Percentiles rank a stretch among this genome's conserved stretches.
These are phyloP conservation scores for Guadua angustifolia DNA, from an alignment of 176 grass and related monocot species.

Conservation along the genomic window DNA sequence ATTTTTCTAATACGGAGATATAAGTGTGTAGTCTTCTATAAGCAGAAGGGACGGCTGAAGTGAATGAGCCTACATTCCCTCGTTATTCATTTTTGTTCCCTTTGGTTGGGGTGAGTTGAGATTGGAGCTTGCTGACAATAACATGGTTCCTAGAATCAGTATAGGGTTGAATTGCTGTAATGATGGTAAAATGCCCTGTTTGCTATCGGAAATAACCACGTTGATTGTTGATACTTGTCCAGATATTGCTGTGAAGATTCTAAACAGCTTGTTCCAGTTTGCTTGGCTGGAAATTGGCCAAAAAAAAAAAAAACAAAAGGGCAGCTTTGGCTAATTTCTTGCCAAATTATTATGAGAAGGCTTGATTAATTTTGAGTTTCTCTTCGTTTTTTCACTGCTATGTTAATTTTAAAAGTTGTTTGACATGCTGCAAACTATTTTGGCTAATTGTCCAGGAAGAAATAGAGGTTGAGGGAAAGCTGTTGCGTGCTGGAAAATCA, in stretches of 20 bases:
- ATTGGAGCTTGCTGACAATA: slow-evolving; percentile 7
- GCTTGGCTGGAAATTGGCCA: not conserved
- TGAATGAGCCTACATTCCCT: not conserved
- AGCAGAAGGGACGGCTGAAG: not conserved
- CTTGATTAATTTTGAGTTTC: slow-evolving; percentile 26
- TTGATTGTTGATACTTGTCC: not conserved
- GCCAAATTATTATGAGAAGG: not conserved
- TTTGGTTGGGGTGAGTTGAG: not conserved
- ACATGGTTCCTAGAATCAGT: slow-evolving; percentile 13
- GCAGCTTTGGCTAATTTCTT: not conserved
- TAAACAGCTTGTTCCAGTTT: not conserved
- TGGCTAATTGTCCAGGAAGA: slow-evolving; percentile 68
- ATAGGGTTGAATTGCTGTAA: not conserved
- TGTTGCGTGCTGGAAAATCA: slow-evolving; percentile 72
- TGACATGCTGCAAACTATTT: not conserved
- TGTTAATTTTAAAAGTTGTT: slow-evolving; percentile 5
- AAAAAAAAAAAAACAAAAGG: too few species aligned
- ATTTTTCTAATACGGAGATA: slow-evolving; percentile 4
- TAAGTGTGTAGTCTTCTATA: not conserved
- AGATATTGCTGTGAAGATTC: slow-evolving; percentile 22
- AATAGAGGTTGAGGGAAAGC: slow-evolving; percentile 83
- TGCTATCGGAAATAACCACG: not conserved
- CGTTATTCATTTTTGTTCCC: slow-evolving; percentile 7
- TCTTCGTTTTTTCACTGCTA: not conserved
- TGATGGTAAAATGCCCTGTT: not conserved